Conservation (phyloP, 768 basidiomycete genomes). For the Porpolomopsis calyptriformis region DNA sequence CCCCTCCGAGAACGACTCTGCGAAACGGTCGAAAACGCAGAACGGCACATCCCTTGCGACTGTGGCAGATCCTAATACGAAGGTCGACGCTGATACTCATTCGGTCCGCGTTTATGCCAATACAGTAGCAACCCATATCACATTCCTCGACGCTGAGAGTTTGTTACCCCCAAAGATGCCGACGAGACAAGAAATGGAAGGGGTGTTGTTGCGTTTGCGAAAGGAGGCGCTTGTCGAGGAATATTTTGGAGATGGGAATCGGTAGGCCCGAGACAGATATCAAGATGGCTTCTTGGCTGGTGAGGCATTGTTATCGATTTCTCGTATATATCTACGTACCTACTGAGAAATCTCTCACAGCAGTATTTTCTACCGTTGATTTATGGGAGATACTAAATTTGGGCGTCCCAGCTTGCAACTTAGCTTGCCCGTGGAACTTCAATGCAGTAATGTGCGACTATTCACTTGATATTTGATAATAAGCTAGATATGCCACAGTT, state of each 20-base stretch:
- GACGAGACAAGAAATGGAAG: slow-evolving; percentile 68
- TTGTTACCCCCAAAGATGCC: slow-evolving; percentile 71
- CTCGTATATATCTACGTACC: too few species aligned
- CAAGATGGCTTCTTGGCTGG: too few species aligned
- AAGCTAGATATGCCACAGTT: too few species aligned
- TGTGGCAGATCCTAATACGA: slow-evolving; percentile 14
- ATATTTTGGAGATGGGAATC: slow-evolving; percentile 33
- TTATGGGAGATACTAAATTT: too few species aligned
- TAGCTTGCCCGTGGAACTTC: too few species aligned
- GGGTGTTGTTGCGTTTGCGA: slow-evolving; percentile 58
- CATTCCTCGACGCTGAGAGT: slow-evolving; percentile 64
- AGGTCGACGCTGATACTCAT: slow-evolving; percentile 15
- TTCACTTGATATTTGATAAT: too few species aligned
- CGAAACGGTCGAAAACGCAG: slow-evolving; percentile 25
- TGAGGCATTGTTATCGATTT: too few species aligned
- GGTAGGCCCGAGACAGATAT: too few species aligned
- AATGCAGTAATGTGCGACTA: too few species aligned
- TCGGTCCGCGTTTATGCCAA: slow-evolving; percentile 24
- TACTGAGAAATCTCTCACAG: too few species aligned
- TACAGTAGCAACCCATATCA: slow-evolving; percentile 58
- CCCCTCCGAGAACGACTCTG: slow-evolving; percentile 21
- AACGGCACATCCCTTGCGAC: slow-evolving; percentile 14
- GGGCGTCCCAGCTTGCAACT: too few species aligned
- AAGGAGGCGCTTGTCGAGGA: slow-evolving; percentile 81
- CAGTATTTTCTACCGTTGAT: too few species aligned